A percentile compares a stretch with the other conserved stretches of the same genome.
Evolutionary conservation across 352 stramenopile species (phyloP).

Genomic region (Phytophthora brassicae): DNA sequence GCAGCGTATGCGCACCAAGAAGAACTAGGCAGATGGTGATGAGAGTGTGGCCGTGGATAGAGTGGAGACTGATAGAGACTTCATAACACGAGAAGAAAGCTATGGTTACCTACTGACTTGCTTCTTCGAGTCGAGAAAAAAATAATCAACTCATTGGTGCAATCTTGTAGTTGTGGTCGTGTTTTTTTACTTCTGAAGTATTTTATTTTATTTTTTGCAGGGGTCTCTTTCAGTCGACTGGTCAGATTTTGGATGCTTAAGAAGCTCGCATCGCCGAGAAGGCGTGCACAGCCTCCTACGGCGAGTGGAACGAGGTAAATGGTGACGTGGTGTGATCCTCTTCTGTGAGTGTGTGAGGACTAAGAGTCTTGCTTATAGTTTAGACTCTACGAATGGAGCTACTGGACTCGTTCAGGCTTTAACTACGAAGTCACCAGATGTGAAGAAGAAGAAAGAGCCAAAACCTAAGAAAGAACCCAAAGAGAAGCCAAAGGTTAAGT

Average conservation of each 20-base stretch:
- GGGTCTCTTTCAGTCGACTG: no score
- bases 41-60: no score
- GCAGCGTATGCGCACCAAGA: conserved; percentile 87
- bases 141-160: no score
- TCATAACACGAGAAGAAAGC: no score
- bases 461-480: conserved; percentile 12
- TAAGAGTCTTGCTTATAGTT: not conserved
- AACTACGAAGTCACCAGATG: conserved; percentile 5
- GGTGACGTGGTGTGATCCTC: not conserved
- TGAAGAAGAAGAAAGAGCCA: conserved; percentile 11
- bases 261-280: conserved; percentile 51
- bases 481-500: conserved; percentile 12
- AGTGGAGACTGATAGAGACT: not conserved
- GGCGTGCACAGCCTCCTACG: not conserved
- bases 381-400: conserved; percentile 8
- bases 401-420: not conserved
- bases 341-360: not conserved
- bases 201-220: no score
- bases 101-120: no score
- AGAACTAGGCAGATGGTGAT: conserved; percentile 87
- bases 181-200: no score
- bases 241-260: conserved; percentile 53
- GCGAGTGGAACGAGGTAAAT: not conserved
- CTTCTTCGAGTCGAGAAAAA: no score
- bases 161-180: no score